Base-by-base conservation (phyloP, 2,329 filamentous ascomycete species). In the Lasiodiplodia hormozganensis region DNA sequence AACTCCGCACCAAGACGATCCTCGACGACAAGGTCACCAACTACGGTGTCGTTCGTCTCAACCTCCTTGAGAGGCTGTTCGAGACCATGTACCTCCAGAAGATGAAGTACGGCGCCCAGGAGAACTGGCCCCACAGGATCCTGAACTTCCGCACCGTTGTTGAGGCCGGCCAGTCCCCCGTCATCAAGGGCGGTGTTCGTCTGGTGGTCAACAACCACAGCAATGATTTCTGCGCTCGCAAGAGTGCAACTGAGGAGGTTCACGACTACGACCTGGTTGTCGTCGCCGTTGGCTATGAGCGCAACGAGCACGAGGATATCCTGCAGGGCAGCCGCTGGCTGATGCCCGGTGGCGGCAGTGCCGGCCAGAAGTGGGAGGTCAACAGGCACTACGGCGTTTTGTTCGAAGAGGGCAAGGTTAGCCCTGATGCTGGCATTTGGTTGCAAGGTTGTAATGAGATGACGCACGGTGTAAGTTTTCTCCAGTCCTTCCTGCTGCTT, bases 391-490 rank as follows among this genome's bases (percentile, higher is more conserved):
- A 98, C 80, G 86, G 86, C 64, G 88, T 97, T 60, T 83, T 89
- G 69, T 93, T 96, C 76, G 85, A 87, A 60, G 82, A 87, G 1
- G 89, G 87, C 36, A 85, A 87, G 58, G 90, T 98, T 40, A 86
- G 88, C n/a, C 77, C 85, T 0, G 88, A 90, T 54, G 91, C 93
- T 16, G 94, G 94, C 3, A 85, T 98, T 69, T 98, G 92, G 91
- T 84, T 98, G 74, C 96, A 98, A 79, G 95, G 95, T 38, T 97
- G 94, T 82, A 96, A 94, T 78, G 94, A 98, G 83, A 89, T 86
- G 70, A 97, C 94, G 40, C 95, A 98, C 79, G 95, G 95, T 69
- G 91, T 95, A 87, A 89, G 91, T 89, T 52, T 65, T 65, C 18
- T 14, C 38, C 57, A 25, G 10, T 36, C 51, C 25, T 43, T 67